phyloP scores from a whole-genome alignment of 441 rosid species.

The Erysimum cheiri region DNA sequence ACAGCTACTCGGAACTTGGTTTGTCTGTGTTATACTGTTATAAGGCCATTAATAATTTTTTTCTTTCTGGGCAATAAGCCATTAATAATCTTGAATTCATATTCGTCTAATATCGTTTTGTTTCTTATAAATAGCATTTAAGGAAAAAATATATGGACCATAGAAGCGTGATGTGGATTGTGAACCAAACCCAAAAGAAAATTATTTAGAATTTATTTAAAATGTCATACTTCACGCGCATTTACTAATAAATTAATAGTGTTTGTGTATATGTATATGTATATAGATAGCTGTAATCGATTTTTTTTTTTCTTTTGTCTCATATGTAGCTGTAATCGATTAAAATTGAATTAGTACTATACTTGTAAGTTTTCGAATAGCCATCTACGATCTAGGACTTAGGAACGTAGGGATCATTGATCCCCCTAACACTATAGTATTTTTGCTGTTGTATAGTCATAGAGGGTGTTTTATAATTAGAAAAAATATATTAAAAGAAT shows the following conservation, averaged over 20 bases:
- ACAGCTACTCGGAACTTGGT: not conserved
- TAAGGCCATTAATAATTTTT: not conserved
- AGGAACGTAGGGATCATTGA: conserved; percentile 34
- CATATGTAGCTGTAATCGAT: conserved; percentile 30
- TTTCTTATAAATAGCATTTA: conserved; percentile 9
- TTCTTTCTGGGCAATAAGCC: conserved; percentile 13
- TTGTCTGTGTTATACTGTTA: not conserved
- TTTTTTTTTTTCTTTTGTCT: not conserved
- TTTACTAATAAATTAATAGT: conserved; percentile 16
- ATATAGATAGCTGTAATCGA: conserved; percentile 1
- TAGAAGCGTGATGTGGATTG: conserved; percentile 29
- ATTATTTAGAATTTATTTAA: not conserved
- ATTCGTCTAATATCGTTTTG: conserved; percentile 8
- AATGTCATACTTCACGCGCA: conserved; percentile 27
- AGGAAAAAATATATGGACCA: conserved; percentile 26
- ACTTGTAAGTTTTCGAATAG: conserved; percentile 22
- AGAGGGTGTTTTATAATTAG: not conserved
- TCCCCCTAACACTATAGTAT: conserved; percentile 21
- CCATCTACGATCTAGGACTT: conserved; percentile 29
- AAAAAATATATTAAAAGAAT: not conserved
- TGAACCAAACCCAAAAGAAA: conserved; percentile 9
- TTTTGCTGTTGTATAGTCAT: conserved; percentile 25
- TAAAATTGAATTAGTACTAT: not conserved
- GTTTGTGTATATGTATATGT: not conserved
- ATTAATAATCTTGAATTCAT: conserved; percentile 41